A percentile compares a stretch with the other conserved stretches of the same genome.
Evolutionary conservation across 1,284 basidiomycete genomes (phyloP).

Genomic region (Cryptococcus sp.): DNA sequence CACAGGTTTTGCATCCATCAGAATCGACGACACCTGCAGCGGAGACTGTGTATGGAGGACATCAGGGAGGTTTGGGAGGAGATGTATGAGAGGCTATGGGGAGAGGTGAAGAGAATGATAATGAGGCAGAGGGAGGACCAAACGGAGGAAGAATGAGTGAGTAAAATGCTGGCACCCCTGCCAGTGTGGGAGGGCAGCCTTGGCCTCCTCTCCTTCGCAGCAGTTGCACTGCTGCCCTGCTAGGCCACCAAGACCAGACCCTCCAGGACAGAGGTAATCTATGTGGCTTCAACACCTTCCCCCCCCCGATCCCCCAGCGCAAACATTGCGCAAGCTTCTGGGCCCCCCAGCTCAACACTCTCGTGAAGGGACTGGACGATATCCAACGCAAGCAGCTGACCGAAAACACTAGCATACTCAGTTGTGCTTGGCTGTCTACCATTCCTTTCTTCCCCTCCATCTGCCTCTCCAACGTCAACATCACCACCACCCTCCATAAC

Average conservation of each 20-base stretch:
- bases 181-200: background rate
- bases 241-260: background rate
- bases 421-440: background rate
- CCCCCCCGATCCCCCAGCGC: background rate
- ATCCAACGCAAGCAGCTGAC: background rate
- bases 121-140: background rate
- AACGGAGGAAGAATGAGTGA: background rate
- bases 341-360: background rate
- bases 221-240: background rate
- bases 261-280: background rate
- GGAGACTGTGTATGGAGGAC: background rate
- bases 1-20: background rate
- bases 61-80: background rate
- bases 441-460: conserved; percentile 1
- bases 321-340: background rate
- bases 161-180: background rate
- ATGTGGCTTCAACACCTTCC: background rate
- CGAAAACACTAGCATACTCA: background rate
- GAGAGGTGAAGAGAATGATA: background rate
- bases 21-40: background rate
- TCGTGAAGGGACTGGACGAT: background rate
- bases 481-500: background rate
- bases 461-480: background rate
- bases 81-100: background rate
- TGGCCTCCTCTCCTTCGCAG: background rate